phyloP scores from a whole-genome alignment of 2,329 filamentous ascomycete species.

The Xylariaceae sp. region DNA sequence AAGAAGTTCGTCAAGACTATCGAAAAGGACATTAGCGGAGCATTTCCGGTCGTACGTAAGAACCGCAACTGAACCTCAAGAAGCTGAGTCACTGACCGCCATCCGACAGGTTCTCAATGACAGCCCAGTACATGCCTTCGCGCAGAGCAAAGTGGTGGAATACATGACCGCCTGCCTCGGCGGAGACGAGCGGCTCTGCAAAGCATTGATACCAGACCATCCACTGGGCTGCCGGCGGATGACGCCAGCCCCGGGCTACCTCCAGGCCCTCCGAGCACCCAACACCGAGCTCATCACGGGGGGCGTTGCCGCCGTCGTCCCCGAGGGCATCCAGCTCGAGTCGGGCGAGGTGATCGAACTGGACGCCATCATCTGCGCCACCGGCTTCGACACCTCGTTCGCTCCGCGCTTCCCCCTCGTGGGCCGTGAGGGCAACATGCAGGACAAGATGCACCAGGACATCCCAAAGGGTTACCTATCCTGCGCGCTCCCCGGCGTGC shows the following conservation, averaged over 20 bases:
- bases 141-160: constrained; percentile 31
- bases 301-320: constrained; percentile 36
- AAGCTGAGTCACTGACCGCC: constrained; percentile 8
- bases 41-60: constrained; percentile 34
- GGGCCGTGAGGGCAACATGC: constrained; percentile 42
- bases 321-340: constrained; percentile 39
- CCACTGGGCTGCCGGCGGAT: constrained; percentile 41
- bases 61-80: too few species aligned
- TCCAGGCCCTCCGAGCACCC: constrained; percentile 35
- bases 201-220: constrained; percentile 42
- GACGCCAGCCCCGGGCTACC: constrained; percentile 43
- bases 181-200: constrained; percentile 42
- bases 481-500: constrained; percentile 41
- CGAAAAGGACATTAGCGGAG: constrained; percentile 36
- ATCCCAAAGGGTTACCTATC: constrained; percentile 46
- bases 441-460: constrained; percentile 36
- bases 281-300: constrained; percentile 42
- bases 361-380: constrained; percentile 51
- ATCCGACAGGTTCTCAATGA: constrained; percentile 29
- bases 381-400: constrained; percentile 49
- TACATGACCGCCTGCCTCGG: constrained; percentile 41
- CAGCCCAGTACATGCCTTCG: constrained; percentile 33
- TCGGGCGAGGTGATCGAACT: constrained; percentile 42
- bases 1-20: constrained; percentile 38
- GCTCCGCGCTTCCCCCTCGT: constrained; percentile 42